Base-by-base conservation (phyloP, 805 yeast genomes). In the Saturnispora kantuleensis region DNA sequence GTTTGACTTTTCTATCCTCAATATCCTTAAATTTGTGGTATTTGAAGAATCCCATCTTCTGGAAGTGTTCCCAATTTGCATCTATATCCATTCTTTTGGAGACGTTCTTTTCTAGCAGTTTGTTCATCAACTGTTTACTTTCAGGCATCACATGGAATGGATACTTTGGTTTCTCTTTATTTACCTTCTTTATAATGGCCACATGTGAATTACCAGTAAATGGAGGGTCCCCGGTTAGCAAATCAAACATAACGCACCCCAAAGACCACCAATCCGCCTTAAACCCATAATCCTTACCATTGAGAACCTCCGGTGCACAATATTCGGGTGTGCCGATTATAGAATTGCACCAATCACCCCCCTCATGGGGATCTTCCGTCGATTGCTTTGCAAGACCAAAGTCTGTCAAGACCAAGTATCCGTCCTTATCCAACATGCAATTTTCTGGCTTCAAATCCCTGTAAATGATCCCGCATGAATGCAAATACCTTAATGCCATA, bases 401-500 rank as follows among this genome's bases (percentile, higher is more conserved):
- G 62, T 87, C 96, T 0, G 95, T 86, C 34, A 86, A 65, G 10
- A 86, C 78, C 46, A 87, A 67, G 57, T 87, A 89, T 0, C 96
- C 96, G 28, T 71, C 64, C 2, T 73, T 68, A 53, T 86, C 86
- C 35, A 87, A 65, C 46, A 87, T 64, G 54, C 95, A 88, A 57
- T 87, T 87, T 60, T 87, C 96, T 7, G 96, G 96, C 62, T 87
- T 87, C 52, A 87, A 66, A 58, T 87, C 96, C 29, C 96, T 73
- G 55, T 87, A 87, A 3, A 87, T 90, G 12, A 87, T 77, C 4
- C 95, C 96, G 38, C 79, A 67, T 12, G 67, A 66, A 58, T 87
- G 96, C 32, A 87, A 65, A 62, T 87, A 90, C 30, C 69, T 65
- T 43, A 87, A 62, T 0, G 94, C 95, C 40, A 82, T 69, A 3